These are phyloP conservation scores for Canavalia ensiformis DNA, from an alignment of 306 rosid species.

Conservation along the genomic window DNA sequence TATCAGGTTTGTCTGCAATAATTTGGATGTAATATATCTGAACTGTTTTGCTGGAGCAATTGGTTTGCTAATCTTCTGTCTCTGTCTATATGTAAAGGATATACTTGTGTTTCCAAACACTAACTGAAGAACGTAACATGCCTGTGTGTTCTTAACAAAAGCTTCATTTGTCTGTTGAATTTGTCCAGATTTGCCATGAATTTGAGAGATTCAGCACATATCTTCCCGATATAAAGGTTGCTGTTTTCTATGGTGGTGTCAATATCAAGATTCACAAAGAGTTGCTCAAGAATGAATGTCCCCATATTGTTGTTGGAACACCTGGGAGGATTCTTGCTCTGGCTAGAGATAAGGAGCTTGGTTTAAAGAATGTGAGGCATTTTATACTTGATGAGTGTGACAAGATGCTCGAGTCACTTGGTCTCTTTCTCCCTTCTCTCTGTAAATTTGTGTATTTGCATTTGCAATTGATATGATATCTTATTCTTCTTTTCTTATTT, in stretches of 20 bases:
- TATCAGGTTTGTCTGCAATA: constrained; percentile 63
- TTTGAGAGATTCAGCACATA: constrained; percentile 81
- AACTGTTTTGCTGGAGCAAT: constrained; percentile 3
- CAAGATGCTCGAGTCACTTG: constrained; percentile 88
- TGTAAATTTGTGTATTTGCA: background rate
- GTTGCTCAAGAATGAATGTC: constrained; percentile 77
- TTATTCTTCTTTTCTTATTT: constrained; percentile 16
- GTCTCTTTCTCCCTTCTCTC: constrained; percentile 49
- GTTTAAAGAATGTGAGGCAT: constrained; percentile 81
- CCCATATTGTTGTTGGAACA: constrained; percentile 84
- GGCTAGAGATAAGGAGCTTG: constrained; percentile 77
- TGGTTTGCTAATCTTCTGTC: background rate
- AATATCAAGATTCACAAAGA: constrained; percentile 73
- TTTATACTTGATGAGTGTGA: constrained; percentile 86
- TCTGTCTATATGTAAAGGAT: background rate
- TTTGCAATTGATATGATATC: background rate
- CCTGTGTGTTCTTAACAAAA: constrained; percentile 11
- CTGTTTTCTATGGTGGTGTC: constrained; percentile 82
- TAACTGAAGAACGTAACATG: background rate
- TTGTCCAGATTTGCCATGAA: constrained; percentile 75
- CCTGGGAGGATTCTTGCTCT: constrained; percentile 82
- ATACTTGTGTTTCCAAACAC: background rate
- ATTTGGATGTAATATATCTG: constrained; percentile 23
- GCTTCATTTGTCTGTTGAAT: constrained; percentile 22
- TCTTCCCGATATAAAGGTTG: constrained; percentile 66